Percentiles rank a stretch among this genome's conserved stretches.
phyloP scores from a whole-genome alignment of 2,329 filamentous ascomycete genomes.

The Grosmannia serpens region DNA sequence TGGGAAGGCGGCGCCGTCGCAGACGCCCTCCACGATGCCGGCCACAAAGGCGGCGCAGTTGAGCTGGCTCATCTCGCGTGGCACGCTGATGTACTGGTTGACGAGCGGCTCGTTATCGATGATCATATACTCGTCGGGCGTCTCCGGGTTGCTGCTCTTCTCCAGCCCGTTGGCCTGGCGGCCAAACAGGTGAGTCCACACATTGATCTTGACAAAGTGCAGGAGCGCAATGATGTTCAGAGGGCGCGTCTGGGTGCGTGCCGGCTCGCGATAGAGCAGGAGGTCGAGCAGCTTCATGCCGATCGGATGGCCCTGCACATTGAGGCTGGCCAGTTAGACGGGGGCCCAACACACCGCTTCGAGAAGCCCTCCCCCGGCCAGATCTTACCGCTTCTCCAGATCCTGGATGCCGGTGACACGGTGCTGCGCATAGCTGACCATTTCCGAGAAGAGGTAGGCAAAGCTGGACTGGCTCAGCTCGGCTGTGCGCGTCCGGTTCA shows the following conservation, averaged over 20 bases:
- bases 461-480: conserved; percentile 91
- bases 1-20: conserved; percentile 83
- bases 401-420: conserved; percentile 88
- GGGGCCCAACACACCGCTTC: conserved; percentile 2
- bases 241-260: conserved; percentile 62
- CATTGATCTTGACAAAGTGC: conserved; percentile 85
- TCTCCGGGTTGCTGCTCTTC: conserved; percentile 68
- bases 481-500: conserved; percentile 78
- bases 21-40: conserved; percentile 89
- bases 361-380: background rate
- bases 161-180: conserved; percentile 88
- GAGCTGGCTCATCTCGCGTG: conserved; percentile 89
- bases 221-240: conserved; percentile 83
- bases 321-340: conserved; percentile 49
- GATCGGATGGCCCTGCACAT: conserved; percentile 84
- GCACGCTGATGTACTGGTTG: conserved; percentile 86
- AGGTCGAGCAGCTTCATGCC: conserved; percentile 92
- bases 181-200: conserved; percentile 88
- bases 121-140: conserved; percentile 96
- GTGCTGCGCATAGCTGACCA: conserved; percentile 89
- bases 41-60: conserved; percentile 95
- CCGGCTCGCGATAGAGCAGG: conserved; percentile 70
- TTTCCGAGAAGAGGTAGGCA: conserved; percentile 90
- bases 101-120: conserved; percentile 96
- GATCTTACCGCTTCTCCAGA: conserved; percentile 70